Percentiles rank a stretch among this genome's conserved stretches.
These are phyloP conservation scores for Coprinopsis cinerea DNA, from an alignment of 768 basidiomycete species.

Conservation along the genomic window DNA sequence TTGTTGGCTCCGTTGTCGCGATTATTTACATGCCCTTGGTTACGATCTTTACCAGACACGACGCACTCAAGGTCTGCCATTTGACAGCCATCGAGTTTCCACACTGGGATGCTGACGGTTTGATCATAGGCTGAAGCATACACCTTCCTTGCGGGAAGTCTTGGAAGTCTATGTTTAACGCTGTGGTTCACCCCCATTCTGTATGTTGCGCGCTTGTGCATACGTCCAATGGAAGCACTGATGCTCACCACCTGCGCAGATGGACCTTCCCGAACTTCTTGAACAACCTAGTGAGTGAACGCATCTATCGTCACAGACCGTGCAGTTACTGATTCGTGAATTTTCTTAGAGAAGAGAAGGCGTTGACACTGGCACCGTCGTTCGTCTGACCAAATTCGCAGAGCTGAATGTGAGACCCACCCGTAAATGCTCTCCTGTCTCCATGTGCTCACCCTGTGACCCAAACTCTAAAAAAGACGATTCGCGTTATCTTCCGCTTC, in stretches of 20 bases:
- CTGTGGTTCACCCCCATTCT: conserved; percentile 70
- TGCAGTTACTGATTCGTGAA: too few relatives aligned
- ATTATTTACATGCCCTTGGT: conserved; percentile 65
- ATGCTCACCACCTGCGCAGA: conserved; percentile 25
- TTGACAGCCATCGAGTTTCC: not conserved
- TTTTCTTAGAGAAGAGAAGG: conserved; percentile 47
- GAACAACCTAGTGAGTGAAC: conserved; percentile 48
- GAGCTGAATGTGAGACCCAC: conserved; percentile 72
- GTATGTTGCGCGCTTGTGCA: conserved; percentile 30
- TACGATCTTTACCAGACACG: conserved; percentile 53
- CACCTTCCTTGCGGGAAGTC: conserved; percentile 61
- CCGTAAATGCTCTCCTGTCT: not conserved
- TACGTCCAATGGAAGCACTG: conserved; percentile 3
- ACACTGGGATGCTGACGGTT: conserved; percentile 1
- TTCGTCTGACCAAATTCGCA: conserved; percentile 73
- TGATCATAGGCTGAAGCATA: conserved; percentile 55
- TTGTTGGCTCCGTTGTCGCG: conserved; percentile 54
- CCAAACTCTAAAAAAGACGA: conserved; percentile 37
- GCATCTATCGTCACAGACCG: too few relatives aligned
- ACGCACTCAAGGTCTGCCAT: conserved; percentile 56
- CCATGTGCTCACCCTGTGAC: conserved; percentile 4
- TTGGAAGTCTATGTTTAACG: conserved; percentile 65
- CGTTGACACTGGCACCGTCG: conserved; percentile 59
- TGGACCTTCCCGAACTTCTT: conserved; percentile 67
- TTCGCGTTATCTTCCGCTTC: conserved; percentile 70